Evolutionary conservation across 441 rosid genomes (phyloP).

Genomic region (Theobroma grandiflorum): DNA sequence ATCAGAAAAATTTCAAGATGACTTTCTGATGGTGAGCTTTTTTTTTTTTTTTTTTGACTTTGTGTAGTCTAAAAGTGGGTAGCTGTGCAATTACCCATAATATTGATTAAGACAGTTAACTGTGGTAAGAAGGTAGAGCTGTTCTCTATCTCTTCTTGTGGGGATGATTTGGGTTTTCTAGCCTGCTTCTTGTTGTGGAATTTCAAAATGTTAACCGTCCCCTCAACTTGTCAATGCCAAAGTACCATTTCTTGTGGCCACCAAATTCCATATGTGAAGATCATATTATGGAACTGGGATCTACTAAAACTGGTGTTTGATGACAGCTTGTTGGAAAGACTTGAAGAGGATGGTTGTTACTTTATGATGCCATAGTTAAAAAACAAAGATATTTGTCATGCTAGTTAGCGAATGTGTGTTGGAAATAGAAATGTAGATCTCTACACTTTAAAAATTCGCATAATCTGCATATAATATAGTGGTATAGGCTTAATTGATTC

Average conservation of each 20-base stretch:
- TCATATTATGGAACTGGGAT: not conserved
- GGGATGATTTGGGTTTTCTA: not conserved
- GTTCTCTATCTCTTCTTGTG: not conserved
- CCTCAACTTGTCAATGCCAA: not conserved
- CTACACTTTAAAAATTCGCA: not conserved
- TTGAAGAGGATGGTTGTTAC: too few relatives aligned
- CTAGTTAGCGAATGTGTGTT: not conserved
- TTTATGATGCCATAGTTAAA: not conserved
- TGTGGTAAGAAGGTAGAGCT: not conserved
- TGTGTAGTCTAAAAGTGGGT: not conserved
- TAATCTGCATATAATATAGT: not conserved
- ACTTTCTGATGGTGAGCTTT: constrained; percentile 86
- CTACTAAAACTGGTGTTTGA: constrained; percentile 7
- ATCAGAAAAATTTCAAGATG: constrained; percentile 93
- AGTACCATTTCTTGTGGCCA: not conserved
- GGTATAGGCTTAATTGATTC: not conserved
- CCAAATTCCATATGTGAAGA: not conserved
- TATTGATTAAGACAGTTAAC: not conserved
- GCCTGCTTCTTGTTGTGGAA: not conserved
- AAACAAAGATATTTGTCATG: not conserved
- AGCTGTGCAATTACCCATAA: too few relatives aligned
- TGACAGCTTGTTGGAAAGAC: not conserved
- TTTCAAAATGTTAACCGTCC: not conserved
- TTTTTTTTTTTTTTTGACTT: constrained; percentile 6
- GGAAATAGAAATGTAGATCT: not conserved